Percentiles rank a stretch among this genome's conserved stretches.
These are phyloP conservation scores for Tagetes patula DNA, from an alignment of 129 eudicot genomes.

Conservation along the genomic window DNA sequence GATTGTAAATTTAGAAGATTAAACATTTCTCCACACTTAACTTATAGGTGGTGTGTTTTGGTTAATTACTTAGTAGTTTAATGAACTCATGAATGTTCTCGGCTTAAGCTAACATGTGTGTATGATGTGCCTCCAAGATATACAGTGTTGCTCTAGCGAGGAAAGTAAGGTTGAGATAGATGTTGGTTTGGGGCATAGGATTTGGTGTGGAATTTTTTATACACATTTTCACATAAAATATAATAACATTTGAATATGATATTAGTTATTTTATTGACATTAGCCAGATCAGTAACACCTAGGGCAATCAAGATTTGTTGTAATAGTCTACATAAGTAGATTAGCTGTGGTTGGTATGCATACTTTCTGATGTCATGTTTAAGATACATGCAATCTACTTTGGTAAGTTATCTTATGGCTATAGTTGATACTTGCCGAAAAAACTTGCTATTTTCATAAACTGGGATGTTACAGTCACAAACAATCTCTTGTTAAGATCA, in stretches of 20 bases:
- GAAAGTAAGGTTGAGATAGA: not conserved
- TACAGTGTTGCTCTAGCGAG: not conserved
- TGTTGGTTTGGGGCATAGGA: not conserved
- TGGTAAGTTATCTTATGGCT: too few species aligned
- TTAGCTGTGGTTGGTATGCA: too few species aligned
- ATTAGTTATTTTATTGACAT: not conserved
- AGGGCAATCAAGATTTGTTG: too few species aligned
- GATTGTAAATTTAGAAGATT: not conserved
- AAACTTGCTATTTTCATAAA: too few species aligned
- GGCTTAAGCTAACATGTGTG: not conserved
- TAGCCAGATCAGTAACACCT: too few species aligned
- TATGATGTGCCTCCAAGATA: not conserved
- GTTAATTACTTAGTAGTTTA: not conserved
- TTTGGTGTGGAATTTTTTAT: not conserved
- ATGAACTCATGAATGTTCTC: not conserved
- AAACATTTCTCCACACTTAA: not conserved
- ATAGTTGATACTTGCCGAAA: too few species aligned
- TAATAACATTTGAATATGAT: not conserved
- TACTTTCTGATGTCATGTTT: too few species aligned
- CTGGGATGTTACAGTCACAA: too few species aligned
- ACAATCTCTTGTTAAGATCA: too few species aligned
- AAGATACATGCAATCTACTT: too few species aligned
- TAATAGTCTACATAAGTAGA: too few species aligned
- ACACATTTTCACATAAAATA: not conserved
- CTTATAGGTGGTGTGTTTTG: not conserved